Conservation (phyloP, 1,284 basidiomycete genomes). For the Coniferiporia weirii region DNA sequence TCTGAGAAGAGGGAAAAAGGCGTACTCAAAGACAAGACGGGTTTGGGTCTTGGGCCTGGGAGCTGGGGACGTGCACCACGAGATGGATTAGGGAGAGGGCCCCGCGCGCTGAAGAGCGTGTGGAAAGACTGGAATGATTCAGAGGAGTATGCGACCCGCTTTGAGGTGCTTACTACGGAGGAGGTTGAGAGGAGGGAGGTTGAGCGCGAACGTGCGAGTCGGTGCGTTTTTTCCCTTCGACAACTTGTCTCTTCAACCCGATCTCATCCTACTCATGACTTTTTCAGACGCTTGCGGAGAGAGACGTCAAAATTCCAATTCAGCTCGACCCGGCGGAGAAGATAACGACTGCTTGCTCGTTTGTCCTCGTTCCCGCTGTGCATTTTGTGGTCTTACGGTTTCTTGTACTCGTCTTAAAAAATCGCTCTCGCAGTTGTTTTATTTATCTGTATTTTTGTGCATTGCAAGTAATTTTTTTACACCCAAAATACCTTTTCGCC, state of each 20-base stretch:
- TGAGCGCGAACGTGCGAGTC: constrained; percentile 76
- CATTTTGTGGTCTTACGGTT: neutral
- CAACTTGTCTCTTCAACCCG: constrained; percentile 22
- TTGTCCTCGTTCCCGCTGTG: neutral
- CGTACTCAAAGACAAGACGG: constrained; percentile 72
- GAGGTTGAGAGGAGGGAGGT: constrained; percentile 86
- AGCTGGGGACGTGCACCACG: constrained; percentile 59
- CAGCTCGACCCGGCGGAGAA: constrained; percentile 42
- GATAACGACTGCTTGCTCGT: constrained; percentile 26
- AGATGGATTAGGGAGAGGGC: constrained; percentile 59
- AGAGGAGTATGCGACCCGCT: constrained; percentile 86
- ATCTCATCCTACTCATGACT: constrained; percentile 3
- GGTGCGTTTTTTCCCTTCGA: constrained; percentile 34
- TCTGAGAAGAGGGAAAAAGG: constrained; percentile 39
- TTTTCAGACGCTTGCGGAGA: constrained; percentile 58
- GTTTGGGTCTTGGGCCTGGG: constrained; percentile 51
- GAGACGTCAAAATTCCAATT: constrained; percentile 77
- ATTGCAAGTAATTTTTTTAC: neutral
- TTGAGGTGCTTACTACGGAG: constrained; percentile 82
- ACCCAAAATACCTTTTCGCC: too few species aligned
- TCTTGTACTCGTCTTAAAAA: neutral
- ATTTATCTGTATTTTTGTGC: constrained; percentile 1
- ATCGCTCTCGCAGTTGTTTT: neutral
- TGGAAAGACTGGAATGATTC: constrained; percentile 96
- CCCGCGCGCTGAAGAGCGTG: constrained; percentile 79